Base-by-base conservation (phyloP, 495 filamentous ascomycete species). In the Trichocladium antarcticum region DNA sequence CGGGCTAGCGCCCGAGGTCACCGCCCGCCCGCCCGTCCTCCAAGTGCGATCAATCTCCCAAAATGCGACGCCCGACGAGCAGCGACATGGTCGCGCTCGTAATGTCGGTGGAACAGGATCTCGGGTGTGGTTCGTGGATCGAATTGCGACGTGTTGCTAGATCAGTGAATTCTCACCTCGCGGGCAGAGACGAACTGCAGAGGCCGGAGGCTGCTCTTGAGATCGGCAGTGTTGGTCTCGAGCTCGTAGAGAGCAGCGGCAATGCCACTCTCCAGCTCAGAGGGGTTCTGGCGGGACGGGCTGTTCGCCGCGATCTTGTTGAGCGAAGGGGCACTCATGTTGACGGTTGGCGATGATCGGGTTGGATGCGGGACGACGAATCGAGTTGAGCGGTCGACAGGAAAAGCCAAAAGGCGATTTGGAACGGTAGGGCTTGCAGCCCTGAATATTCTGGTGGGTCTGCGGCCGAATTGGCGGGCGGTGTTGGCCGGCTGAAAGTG, bases 261-360 rank as follows among this genome's bases (percentile, higher is more conserved):
- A 67, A 98, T 92, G 74, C 69, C 84, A 65, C 75, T 81, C 85
- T 98, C 92, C 58, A 95, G 79, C 79, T 98, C 92, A 52, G 87
- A 92, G 55, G 92, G 92, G 70, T 80, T 87, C 68, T 83, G 77
- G 75, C 89, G 82, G 67, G 89, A 95, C 38, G 89, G 84, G 78
- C 87, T 94, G 79, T 88, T 97, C 60, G 81, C 71, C 68, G 90
- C 89, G 71, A 98, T 97, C 87, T 97, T 97, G 83, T 90, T 90
- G 70, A 92, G 74, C 65, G 84, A 76, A 46, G 75, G 84, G 59
- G 68, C 58, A 60, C 58, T 64, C 70, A 74, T 74, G 58, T 57
- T 72, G 67, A 65, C 69, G 64, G 63, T 63, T 62, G 62, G 48
- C 46, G 54, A 42, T 58, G 45, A 32, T 44, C 52, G 53, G 54